Percentiles rank a stretch among this genome's conserved stretches.
Evolutionary conservation across 345 rosid genomes (phyloP).

Genomic region (Eutrema japonicum): DNA sequence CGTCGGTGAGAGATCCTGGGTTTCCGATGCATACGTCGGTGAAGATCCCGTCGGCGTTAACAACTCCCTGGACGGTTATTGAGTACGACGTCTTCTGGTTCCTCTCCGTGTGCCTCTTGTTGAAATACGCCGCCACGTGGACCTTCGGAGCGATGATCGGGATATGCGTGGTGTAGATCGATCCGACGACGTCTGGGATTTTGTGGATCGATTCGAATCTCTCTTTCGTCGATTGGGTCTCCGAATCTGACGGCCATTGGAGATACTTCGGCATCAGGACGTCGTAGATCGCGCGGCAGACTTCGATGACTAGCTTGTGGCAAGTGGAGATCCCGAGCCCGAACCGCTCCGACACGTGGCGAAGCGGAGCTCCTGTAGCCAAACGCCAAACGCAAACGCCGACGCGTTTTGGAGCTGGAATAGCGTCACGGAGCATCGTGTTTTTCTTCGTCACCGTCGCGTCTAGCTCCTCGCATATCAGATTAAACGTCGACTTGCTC

Average conservation of each 20-base stretch:
- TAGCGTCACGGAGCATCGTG: slow-evolving; percentile 85
- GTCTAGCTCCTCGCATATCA: slow-evolving; percentile 77
- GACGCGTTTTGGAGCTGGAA: slow-evolving; percentile 85
- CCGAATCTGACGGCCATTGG: slow-evolving; percentile 67
- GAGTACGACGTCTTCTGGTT: slow-evolving; percentile 87
- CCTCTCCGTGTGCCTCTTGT: slow-evolving; percentile 81
- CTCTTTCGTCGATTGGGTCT: slow-evolving; percentile 46
- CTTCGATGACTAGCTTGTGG: slow-evolving; percentile 84
- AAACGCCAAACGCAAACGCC: slow-evolving; percentile 93
- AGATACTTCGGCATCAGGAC: slow-evolving; percentile 73
- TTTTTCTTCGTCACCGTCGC: slow-evolving; percentile 79
- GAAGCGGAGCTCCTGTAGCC: slow-evolving; percentile 81
- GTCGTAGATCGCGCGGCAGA: slow-evolving; percentile 67
- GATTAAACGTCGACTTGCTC: slow-evolving; percentile 75
- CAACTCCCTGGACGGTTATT: slow-evolving; percentile 81
- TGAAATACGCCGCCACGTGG: slow-evolving; percentile 71
- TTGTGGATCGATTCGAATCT: slow-evolving; percentile 57
- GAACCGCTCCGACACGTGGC: slow-evolving; percentile 80
- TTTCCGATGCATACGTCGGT: slow-evolving; percentile 81
- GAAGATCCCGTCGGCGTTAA: slow-evolving; percentile 68
- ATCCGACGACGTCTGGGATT: slow-evolving; percentile 69
- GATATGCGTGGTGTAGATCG: slow-evolving; percentile 82
- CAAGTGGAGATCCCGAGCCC: slow-evolving; percentile 89
- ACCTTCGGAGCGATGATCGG: slow-evolving; percentile 83
- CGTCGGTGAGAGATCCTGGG: slow-evolving; percentile 84